Percentiles rank a stretch among this genome's conserved stretches.
These are phyloP conservation scores for Clarireedia homoeocarpa DNA, from an alignment of 2,329 filamentous ascomycete species.

Conservation along the genomic window DNA sequence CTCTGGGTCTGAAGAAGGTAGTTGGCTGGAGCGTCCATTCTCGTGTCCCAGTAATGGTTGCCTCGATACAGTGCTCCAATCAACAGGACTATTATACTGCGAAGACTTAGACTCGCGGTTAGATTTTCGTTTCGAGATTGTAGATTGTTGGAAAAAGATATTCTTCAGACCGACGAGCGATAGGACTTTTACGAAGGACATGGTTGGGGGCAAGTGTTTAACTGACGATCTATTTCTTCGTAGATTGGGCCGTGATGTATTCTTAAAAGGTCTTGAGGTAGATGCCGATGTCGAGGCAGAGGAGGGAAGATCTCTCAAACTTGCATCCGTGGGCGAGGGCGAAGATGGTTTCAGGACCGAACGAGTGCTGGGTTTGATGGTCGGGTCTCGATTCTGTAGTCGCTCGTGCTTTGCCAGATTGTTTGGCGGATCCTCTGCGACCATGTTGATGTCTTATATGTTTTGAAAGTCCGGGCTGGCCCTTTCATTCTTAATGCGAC, in stretches of 20 bases:
- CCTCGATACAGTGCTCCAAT: conserved; percentile 13
- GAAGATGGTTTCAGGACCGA: no score
- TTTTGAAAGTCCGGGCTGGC: background rate
- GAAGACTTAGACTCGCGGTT: conserved; percentile 3
- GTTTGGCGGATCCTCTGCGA: background rate
- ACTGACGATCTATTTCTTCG: background rate
- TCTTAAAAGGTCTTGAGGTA: background rate
- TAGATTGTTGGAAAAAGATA: conserved; percentile 23
- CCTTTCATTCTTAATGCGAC: background rate
- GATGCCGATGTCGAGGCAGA: background rate
- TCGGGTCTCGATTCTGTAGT: no score
- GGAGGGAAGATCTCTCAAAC: background rate
- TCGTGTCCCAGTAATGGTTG: conserved; percentile 16
- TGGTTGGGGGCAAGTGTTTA: conserved; percentile 12
- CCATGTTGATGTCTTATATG: background rate
- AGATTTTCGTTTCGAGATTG: conserved; percentile 14
- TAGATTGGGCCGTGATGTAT: background rate
- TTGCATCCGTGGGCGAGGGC: background rate
- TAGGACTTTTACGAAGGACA: conserved; percentile 22
- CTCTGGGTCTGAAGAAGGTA: background rate
- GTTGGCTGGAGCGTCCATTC: background rate
- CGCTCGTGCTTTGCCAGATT: background rate
- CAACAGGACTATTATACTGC: conserved; percentile 5
- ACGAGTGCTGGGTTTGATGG: background rate
- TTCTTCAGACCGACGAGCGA: conserved; percentile 21